A percentile compares a stretch with the other conserved stretches of the same genome.
Conservation (phyloP, 2,329 filamentous ascomycete genomes). For the Trichoderma sp. region DNA sequence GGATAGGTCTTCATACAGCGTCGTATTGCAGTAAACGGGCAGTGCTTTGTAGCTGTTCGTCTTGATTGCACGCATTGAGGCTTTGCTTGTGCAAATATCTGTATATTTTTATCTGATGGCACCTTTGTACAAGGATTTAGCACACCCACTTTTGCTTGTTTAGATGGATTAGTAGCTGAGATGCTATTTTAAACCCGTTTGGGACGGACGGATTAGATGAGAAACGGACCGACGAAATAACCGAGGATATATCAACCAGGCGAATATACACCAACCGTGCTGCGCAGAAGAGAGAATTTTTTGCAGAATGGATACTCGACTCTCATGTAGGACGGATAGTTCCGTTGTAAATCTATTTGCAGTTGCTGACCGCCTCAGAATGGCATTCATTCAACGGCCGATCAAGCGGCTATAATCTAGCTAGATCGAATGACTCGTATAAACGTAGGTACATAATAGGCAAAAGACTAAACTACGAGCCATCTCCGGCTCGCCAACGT, state of each 20-base stretch:
- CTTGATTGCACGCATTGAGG: neutral
- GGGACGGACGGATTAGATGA: neutral
- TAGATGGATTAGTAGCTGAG: neutral
- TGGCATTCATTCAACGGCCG: neutral
- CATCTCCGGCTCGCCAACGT: neutral
- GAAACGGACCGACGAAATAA: neutral
- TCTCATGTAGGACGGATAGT: neutral
- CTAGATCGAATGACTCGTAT: neutral
- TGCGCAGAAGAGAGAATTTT: neutral
- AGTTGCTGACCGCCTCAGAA: neutral
- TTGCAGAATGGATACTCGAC: neutral
- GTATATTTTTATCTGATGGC: neutral
- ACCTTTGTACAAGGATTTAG: neutral
- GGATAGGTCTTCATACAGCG: neutral
- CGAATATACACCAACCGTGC: neutral
- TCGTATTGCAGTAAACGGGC: neutral
- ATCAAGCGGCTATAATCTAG: neutral
- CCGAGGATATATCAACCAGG: neutral
- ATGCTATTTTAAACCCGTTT: slow-evolving; percentile 2
- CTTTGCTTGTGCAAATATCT: neutral
- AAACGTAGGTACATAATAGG: neutral
- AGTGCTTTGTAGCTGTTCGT: neutral
- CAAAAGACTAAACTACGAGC: neutral
- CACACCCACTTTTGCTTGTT: neutral
- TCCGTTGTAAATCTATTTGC: neutral